Evolutionary conservation across 345 rosid genomes (phyloP), one percentile per base, ranked within the genome.

Genomic region (Bruguiera sexangula): DNA sequence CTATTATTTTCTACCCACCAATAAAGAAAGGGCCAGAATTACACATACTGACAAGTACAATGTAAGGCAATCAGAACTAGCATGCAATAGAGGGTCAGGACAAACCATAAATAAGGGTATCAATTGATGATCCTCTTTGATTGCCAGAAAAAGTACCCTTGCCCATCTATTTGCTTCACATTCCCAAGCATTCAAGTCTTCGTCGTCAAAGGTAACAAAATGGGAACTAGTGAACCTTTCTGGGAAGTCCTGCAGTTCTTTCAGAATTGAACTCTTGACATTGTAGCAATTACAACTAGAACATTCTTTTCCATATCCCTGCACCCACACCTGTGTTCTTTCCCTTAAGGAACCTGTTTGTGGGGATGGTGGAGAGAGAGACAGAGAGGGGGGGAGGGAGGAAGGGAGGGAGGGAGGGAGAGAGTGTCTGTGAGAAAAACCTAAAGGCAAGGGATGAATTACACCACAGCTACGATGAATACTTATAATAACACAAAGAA

Each of bases 171-270:
- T 93, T 31, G 87, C 86, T 82, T 88, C 89, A 75, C 67, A 76
- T 69, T 91, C 96, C 98, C 98, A 93, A 54, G 90, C 88, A 76
- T 82, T 86, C 80, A 91, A 74, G 78, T 93, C 98, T 80, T 82
- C 98, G 67, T 93, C 98, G 75, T 93, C 91, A 76, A 72, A 87
- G 79, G 73, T 75, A 63, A 71, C 67, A 10, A 56, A 3, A 21
- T 31, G 74, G 71, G 70, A 71, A 68, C 79, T 77, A 51, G 81
- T 65, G 67, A 88, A 93, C 62, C 60, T 70, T 57, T 76, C 62
- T 29, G 92, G 89, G 75, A 89, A 89, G 70, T 82, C 90, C 57
- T 75, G 70, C 65, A 93, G 87, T 69, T 81, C 80, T 68, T 74
- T 79, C 72, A 86, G 70, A 77, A 91, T 83, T 73, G 63, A 70